Conservation (phyloP, 371 early-diverging fungal species). For the Fennellomyces sp. region DNA sequence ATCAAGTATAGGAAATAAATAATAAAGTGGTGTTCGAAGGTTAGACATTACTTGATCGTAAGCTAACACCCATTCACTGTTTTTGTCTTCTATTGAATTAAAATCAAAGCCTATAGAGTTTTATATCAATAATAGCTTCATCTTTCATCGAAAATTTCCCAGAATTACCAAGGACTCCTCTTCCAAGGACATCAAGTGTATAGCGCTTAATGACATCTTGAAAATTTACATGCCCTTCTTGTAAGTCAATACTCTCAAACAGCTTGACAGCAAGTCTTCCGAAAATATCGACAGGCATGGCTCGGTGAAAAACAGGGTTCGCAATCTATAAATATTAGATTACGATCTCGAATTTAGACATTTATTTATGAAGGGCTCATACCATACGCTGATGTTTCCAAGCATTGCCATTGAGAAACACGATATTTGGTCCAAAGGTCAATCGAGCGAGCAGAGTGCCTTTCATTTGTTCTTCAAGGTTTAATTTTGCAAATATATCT, state of each 20-base stretch:
- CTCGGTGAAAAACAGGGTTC: constrained; percentile 38
- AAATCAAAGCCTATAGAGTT: constrained; percentile 26
- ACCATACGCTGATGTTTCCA: too few species aligned
- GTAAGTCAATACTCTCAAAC: constrained; percentile 22
- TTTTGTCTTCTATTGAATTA: constrained; percentile 7
- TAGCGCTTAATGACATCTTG: constrained; percentile 7
- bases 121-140: too few species aligned
- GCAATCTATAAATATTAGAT: constrained; percentile 26
- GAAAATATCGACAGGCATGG: constrained; percentile 28
- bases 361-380: too few species aligned
- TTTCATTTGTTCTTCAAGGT: too few species aligned
- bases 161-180: constrained; percentile 28
- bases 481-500: too few species aligned
- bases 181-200: constrained; percentile 43
- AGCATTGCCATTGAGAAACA: too few species aligned
- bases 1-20: constrained; percentile 1
- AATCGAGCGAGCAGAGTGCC: too few species aligned
- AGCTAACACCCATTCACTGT: constrained; percentile 15
- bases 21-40: constrained; percentile 6
- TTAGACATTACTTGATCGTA: constrained; percentile 10
- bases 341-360: too few species aligned
- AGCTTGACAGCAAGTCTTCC: constrained; percentile 7
- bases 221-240: constrained; percentile 11
- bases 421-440: too few species aligned
- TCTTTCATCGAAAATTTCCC: too few species aligned